phyloP scores from a whole-genome alignment of 495 filamentous ascomycete species.

The Aspergillus egyptiacus region DNA sequence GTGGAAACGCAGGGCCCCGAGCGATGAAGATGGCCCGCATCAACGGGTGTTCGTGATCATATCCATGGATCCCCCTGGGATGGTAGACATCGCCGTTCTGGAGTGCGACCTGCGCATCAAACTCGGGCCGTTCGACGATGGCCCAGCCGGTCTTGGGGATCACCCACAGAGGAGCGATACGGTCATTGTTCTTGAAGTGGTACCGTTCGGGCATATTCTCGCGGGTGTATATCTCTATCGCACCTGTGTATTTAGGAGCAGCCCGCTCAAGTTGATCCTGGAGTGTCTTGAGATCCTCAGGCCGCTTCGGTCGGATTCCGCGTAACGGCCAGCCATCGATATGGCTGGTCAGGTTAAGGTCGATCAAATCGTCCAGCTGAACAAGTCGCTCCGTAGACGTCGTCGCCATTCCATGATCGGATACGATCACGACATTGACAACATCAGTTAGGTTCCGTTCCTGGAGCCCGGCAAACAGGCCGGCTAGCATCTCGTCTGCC shows the following conservation, averaged over 20 bases:
- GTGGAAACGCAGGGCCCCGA: constrained; percentile 80
- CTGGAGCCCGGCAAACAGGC: constrained; percentile 69
- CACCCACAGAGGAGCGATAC: constrained; percentile 90
- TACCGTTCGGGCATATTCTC: constrained; percentile 87
- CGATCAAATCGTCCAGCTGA: constrained; percentile 87
- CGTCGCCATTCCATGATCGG: constrained; percentile 96
- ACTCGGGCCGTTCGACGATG: constrained; percentile 72
- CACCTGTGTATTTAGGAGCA: constrained; percentile 50
- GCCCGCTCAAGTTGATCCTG: constrained; percentile 33
- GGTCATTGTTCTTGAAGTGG: constrained; percentile 77
- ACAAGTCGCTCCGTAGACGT: constrained; percentile 76
- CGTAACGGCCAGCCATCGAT: constrained; percentile 93
- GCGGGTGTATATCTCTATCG: constrained; percentile 76
- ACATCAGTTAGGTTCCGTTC: constrained; percentile 77
- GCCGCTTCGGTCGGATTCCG: constrained; percentile 70
- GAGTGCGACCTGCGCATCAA: constrained; percentile 59
- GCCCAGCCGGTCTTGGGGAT: constrained; percentile 87
- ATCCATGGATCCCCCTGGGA: constrained; percentile 79
- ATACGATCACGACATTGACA: constrained; percentile 96
- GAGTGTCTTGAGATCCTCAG: constrained; percentile 47
- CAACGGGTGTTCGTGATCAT: constrained; percentile 81
- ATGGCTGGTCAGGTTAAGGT: constrained; percentile 66
- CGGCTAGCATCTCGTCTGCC: constrained; percentile 74
- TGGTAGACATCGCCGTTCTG: constrained; percentile 60
- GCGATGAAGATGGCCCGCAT: constrained; percentile 94